Evolutionary conservation across 2,329 filamentous ascomycete genomes (phyloP), one percentile per base, ranked within the genome.

Genomic region (Cladosporium colombiae): DNA sequence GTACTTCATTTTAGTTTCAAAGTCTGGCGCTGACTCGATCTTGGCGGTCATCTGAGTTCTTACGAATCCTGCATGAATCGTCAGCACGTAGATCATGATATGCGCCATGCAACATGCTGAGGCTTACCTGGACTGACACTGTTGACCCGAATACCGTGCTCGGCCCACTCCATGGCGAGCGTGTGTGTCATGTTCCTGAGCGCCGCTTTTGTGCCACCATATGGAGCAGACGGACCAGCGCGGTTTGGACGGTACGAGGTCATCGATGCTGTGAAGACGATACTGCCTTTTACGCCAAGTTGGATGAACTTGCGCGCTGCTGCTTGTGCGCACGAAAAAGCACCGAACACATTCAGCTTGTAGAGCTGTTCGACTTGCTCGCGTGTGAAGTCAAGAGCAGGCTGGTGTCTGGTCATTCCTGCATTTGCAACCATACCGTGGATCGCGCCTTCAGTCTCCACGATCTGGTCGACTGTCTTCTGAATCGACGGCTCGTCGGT

Each of bases 261-360:
- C 61, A 77, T 74, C 40, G 72, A 74, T 44, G 74, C 76, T 55
- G 78, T 74, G 65, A 78, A 75, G 58, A 78, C 72, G 55, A 78
- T 75, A 35, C 70, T 71, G 52, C 75, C 76, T 29, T 67, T 70
- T 2, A 79, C 77, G 1, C 78, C 77, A 37, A 73, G 73, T 64
- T 72, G 64, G 6, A 68, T 66, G 52, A 74, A 71, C 71, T 65
- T 79, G 74, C 16, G 78, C 74, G 75, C 78, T 8, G 74, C 71
- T 16, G 74, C 72, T 61, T 76, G 75, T 1, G 76, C 72, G 11
- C 73, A 69, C 16, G 75, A 71, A 65, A 80, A 78, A 7, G 75
- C 76, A 5, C 78, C 77, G 18, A 75, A 73, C 2, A 78, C 73
- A 61, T 80, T 79, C 46, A 78, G 73, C 58, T 79, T 74, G 18